Percentiles rank a stretch among this genome's conserved stretches.
phyloP scores from a whole-genome alignment of 2,329 filamentous ascomycete genomes.

The Trichoderma sp. region DNA sequence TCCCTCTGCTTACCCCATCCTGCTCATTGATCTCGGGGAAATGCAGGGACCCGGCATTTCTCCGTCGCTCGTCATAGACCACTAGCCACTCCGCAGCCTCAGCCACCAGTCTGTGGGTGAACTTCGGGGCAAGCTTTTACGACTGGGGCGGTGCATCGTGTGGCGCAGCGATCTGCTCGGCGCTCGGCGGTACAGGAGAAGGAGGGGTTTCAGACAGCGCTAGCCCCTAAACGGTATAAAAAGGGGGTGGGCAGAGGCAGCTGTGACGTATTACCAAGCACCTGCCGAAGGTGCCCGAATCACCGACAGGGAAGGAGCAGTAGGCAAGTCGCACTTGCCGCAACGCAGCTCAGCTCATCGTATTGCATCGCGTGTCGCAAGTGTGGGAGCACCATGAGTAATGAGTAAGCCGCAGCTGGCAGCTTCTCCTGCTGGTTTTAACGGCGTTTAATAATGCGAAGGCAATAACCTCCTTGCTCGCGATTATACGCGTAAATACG shows the following conservation, averaged over 20 bases:
- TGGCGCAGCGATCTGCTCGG: not conserved
- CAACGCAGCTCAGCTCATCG: not conserved
- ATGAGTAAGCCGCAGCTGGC: not conserved
- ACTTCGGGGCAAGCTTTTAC: not conserved
- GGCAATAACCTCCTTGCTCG: not conserved
- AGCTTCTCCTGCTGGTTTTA: not conserved
- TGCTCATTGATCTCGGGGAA: not conserved
- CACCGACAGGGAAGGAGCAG: constrained; percentile 1
- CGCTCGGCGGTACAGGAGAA: not conserved
- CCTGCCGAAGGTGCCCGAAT: constrained; percentile 16
- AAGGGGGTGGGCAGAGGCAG: constrained; percentile 7
- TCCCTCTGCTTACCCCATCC: not conserved
- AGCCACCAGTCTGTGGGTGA: not conserved
- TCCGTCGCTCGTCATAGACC: not conserved
- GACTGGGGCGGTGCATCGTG: not conserved
- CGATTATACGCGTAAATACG: constrained; percentile 1
- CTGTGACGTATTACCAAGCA: constrained; percentile 19
- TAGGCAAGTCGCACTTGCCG: not conserved
- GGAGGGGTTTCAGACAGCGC: not conserved
- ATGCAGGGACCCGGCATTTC: not conserved
- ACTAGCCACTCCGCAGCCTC: not conserved
- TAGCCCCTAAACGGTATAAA: not conserved
- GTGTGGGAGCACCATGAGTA: not conserved
- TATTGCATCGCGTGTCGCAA: not conserved
- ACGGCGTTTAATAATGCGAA: not conserved